Evolutionary conservation across 495 filamentous ascomycete species (phyloP).

Genomic region (Aspergillus taichungensis): DNA sequence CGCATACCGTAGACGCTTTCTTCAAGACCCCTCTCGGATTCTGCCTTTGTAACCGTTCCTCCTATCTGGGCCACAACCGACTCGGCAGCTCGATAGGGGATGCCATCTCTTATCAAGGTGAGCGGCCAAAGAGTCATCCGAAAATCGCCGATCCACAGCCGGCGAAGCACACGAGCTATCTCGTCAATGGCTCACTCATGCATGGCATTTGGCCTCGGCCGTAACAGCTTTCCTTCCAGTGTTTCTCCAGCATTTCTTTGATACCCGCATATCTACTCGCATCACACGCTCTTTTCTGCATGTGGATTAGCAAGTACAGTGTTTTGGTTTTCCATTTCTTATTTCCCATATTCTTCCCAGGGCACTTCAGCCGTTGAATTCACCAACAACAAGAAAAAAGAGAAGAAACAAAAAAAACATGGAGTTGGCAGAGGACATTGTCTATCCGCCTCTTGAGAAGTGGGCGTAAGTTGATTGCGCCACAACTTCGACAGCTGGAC

Average conservation of each 20-base stretch:
- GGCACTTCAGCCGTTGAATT: slow-evolving; percentile 9
- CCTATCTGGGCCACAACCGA: slow-evolving; percentile 1
- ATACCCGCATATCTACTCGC: slow-evolving; percentile 1
- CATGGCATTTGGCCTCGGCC: slow-evolving; percentile 1
- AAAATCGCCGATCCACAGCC: neutral
- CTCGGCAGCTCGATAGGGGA: neutral
- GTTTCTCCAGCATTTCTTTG: neutral
- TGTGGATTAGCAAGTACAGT: slow-evolving; percentile 1
- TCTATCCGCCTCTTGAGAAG: neutral
- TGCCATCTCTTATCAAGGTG: slow-evolving; percentile 20
- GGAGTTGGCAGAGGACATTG: too few species aligned
- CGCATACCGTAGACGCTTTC: slow-evolving; percentile 65
- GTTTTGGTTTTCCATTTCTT: slow-evolving; percentile 2
- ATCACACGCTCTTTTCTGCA: too few species aligned
- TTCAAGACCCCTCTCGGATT: slow-evolving; percentile 45
- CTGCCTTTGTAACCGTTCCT: slow-evolving; percentile 34
- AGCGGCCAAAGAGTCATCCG: slow-evolving; percentile 15
- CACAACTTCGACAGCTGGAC: too few species aligned
- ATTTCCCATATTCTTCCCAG: slow-evolving; percentile 9
- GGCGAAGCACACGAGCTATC: neutral
- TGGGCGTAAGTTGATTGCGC: too few species aligned
- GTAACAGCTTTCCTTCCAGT: neutral
- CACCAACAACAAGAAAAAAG: neutral
- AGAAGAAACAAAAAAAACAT: slow-evolving; percentile 1
- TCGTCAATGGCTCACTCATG: neutral